phyloP scores from a whole-genome alignment of 306 rosid genomes.

The Calophaca sinica region DNA sequence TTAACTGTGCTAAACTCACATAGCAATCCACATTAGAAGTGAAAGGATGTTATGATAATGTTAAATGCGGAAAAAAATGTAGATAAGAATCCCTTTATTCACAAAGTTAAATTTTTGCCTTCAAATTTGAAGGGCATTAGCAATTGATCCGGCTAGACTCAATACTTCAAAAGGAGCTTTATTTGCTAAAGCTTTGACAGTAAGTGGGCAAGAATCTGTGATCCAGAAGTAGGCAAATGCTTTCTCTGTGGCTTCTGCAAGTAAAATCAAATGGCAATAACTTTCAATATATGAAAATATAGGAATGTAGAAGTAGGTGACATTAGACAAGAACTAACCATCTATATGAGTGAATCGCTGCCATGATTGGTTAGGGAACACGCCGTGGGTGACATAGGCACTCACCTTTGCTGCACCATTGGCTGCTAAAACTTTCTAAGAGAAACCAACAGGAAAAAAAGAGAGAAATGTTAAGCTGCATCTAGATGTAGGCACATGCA shows the following conservation, averaged over 20 bases:
- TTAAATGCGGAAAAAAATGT: not conserved
- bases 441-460: slow-evolving; percentile 33
- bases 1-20: slow-evolving; percentile 27
- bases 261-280: slow-evolving; percentile 36
- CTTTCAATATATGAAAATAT: not conserved
- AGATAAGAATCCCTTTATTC: slow-evolving; percentile 37
- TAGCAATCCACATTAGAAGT: slow-evolving; percentile 19
- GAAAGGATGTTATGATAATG: slow-evolving; percentile 33
- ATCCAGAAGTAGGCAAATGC: slow-evolving; percentile 91
- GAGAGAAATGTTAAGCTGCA: slow-evolving; percentile 25
- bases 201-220: slow-evolving; percentile 92
- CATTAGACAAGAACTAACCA: slow-evolving; percentile 55
- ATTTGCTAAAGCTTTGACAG: slow-evolving; percentile 75
- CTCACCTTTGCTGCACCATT: slow-evolving; percentile 94
- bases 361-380: slow-evolving; percentile 90
- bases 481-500: not conserved
- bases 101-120: slow-evolving; percentile 25
- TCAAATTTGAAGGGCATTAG: slow-evolving; percentile 82
- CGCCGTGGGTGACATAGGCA: slow-evolving; percentile 91
- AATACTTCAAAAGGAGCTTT: slow-evolving; percentile 88
- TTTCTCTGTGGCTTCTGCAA: slow-evolving; percentile 54
- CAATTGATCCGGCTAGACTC: slow-evolving; percentile 91
- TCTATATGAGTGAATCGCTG: slow-evolving; percentile 71
- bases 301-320: not conserved
- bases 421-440: slow-evolving; percentile 85